Percentiles rank a stretch among this genome's conserved stretches.
Conservation (phyloP, 2,329 filamentous ascomycete genomes). For the Xylariales sp. region DNA sequence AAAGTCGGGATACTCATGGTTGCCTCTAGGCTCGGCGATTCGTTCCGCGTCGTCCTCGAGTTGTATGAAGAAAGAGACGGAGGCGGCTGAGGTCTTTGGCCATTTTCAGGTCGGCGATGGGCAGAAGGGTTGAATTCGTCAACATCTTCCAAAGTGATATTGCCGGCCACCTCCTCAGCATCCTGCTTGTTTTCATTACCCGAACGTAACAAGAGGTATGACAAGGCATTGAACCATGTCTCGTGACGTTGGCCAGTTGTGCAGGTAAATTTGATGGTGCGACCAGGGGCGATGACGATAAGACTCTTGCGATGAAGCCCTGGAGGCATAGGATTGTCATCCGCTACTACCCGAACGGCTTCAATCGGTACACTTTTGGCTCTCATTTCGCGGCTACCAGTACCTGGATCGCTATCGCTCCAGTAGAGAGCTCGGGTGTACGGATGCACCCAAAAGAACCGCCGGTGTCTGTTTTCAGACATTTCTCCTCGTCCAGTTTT, state of each 20-base stretch:
- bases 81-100: constrained; percentile 64
- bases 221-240: constrained; percentile 98
- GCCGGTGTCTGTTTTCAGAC: constrained; percentile 88
- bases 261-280: constrained; percentile 93
- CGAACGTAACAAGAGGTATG: constrained; percentile 87
- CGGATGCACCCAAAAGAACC: constrained; percentile 99
- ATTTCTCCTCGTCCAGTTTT: constrained; percentile 90
- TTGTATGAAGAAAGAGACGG: constrained; percentile 83
- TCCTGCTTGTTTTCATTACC: constrained; percentile 71
- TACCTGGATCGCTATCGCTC: constrained; percentile 89
- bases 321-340: constrained; percentile 95
- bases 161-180: constrained; percentile 67
- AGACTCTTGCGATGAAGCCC: constrained; percentile 95
- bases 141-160: constrained; percentile 71
- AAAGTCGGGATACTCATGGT: constrained; percentile 67
- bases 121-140: constrained; percentile 85
- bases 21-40: constrained; percentile 66
- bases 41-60: constrained; percentile 75
- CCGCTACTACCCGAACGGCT: constrained; percentile 88
- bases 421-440: constrained; percentile 97
- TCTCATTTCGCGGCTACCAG: constrained; percentile 80
- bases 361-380: constrained; percentile 95
- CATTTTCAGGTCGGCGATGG: constrained; percentile 53
- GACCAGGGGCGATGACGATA: constrained; percentile 87
- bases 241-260: constrained; percentile 94